phyloP scores from a whole-genome alignment of 192 early-diverging fungal genomes.

The Mortierella hygrophila region DNA sequence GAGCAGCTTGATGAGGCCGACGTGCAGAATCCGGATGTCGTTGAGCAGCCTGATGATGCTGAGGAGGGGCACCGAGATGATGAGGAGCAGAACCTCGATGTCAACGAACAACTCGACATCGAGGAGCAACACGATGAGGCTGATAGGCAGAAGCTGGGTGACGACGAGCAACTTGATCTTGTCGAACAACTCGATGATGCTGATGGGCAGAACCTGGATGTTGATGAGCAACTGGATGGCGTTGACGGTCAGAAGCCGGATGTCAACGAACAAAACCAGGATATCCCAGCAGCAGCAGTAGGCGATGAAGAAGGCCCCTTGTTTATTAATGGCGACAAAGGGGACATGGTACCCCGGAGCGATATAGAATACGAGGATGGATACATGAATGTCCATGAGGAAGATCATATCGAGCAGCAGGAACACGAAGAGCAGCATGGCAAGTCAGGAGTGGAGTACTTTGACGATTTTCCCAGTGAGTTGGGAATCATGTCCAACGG shows the following conservation, averaged over 20 bases:
- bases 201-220: background rate
- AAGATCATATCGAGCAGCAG: conserved; percentile 39
- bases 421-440: conserved; percentile 38
- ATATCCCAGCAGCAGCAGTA: background rate
- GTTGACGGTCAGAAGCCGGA: background rate
- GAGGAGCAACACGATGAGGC: background rate
- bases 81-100: no score
- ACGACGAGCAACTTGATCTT: background rate
- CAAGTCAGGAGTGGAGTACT: conserved; percentile 19
- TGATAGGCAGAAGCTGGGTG: background rate
- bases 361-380: conserved; percentile 29
- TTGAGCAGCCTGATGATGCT: background rate
- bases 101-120: background rate
- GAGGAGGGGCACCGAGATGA: no score
- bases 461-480: conserved; percentile 53
- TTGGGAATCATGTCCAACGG: conserved; percentile 53
- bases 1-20: background rate
- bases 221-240: background rate
- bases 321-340: background rate
- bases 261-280: background rate
- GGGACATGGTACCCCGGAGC: background rate
- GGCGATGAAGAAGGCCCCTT: background rate
- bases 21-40: background rate
- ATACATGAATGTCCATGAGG: conserved; percentile 36
- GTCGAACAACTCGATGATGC: background rate